phyloP scores from a whole-genome alignment of 2,329 filamentous ascomycete species.

The Cladobotryum mycophilum region DNA sequence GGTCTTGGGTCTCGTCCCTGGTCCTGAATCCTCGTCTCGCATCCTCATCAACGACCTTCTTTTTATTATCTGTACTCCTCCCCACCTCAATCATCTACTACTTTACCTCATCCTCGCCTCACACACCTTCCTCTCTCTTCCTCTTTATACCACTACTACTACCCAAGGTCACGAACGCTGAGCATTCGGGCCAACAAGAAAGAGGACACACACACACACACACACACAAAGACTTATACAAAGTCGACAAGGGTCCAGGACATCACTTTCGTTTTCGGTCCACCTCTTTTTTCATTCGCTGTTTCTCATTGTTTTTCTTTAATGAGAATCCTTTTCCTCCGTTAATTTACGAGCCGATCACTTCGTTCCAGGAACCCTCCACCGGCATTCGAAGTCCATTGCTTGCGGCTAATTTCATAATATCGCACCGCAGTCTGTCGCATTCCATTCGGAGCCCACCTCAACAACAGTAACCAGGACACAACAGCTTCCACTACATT shows the following conservation, averaged over 20 bases:
- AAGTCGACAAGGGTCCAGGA: constrained; percentile 5
- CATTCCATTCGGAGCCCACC: background rate
- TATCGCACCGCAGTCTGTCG: background rate
- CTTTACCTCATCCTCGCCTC: constrained; percentile 6
- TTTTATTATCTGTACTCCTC: constrained; percentile 6
- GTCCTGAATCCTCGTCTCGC: background rate
- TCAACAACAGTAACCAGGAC: background rate
- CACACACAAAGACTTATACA: background rate
- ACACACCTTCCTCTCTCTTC: constrained; percentile 8
- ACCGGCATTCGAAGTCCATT: background rate
- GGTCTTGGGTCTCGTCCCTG: background rate
- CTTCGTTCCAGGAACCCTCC: background rate
- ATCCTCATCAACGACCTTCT: constrained; percentile 6
- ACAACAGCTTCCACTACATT: background rate
- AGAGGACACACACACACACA: background rate
- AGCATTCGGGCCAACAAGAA: constrained; percentile 5
- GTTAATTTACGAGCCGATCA: background rate
- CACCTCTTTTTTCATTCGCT: constrained; percentile 10
- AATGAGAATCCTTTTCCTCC: constrained; percentile 6
- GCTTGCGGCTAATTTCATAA: background rate
- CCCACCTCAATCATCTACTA: constrained; percentile 2
- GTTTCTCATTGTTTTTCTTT: constrained; percentile 1
- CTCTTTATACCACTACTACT: background rate
- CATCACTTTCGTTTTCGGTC: constrained; percentile 6
- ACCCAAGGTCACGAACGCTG: constrained; percentile 1